Percentiles rank a stretch among this genome's conserved stretches.
phyloP scores from a whole-genome alignment of 495 filamentous ascomycete species.

The Neurospora sp. region DNA sequence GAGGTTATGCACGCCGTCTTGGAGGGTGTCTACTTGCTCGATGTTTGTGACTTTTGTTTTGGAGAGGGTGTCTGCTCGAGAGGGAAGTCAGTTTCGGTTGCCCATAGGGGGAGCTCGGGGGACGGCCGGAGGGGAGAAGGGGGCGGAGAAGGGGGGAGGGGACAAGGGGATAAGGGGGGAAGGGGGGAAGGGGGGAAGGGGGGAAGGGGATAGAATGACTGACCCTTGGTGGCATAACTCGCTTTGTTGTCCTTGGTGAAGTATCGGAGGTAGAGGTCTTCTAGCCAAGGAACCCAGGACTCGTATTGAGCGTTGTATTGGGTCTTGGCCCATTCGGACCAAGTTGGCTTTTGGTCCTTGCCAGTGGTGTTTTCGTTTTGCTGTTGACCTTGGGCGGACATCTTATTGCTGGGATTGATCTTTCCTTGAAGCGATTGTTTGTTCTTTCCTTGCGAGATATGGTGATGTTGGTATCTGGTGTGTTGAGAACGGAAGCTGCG shows the following conservation, averaged over 20 bases:
- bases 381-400: neutral
- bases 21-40: constrained; percentile 50
- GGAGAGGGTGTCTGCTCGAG: constrained; percentile 45
- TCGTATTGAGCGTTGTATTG: constrained; percentile 58
- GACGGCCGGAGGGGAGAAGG: neutral
- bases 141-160: no score
- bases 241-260: constrained; percentile 68
- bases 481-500: neutral
- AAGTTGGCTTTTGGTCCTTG: neutral
- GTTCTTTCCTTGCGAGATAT: neutral
- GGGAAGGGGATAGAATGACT: neutral
- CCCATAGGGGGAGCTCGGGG: no score
- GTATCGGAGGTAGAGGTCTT: constrained; percentile 58
- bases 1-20: constrained; percentile 50
- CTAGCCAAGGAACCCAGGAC: constrained; percentile 65
- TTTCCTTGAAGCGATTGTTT: neutral
- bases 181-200: no score
- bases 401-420: neutral
- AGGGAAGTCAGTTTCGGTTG: neutral
- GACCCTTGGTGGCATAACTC: constrained; percentile 52
- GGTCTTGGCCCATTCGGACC: constrained; percentile 42
- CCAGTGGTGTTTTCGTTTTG: neutral
- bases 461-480: neutral
- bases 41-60: constrained; percentile 57
- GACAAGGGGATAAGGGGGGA: no score